A percentile compares a stretch with the other conserved stretches of the same genome.
Conservation (phyloP, 2,329 filamentous ascomycete genomes). For the Paramyrothecium sp. region DNA sequence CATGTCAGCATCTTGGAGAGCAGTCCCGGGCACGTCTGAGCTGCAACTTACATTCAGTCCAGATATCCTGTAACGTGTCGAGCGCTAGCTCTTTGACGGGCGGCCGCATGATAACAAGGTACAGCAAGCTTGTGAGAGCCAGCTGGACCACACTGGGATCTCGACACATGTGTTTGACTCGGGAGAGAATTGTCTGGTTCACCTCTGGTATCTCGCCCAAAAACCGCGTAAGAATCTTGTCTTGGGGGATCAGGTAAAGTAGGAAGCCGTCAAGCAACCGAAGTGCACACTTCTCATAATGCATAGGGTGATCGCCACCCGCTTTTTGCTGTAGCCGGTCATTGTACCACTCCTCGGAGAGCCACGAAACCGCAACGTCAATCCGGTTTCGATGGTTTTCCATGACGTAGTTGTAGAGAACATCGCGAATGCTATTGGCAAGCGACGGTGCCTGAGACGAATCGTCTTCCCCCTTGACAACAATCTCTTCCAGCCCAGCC, state of each 20-base stretch:
- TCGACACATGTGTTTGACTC: conserved; percentile 66
- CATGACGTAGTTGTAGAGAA: conserved; percentile 80
- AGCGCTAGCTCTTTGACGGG: conserved; percentile 62
- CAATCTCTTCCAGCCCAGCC: conserved; percentile 62
- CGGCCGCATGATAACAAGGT: conserved; percentile 66
- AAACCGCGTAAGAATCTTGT: conserved; percentile 88
- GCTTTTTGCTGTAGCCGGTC: conserved; percentile 56
- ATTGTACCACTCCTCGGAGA: conserved; percentile 98
- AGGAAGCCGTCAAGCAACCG: conserved; percentile 86
- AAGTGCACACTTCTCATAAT: conserved; percentile 79
- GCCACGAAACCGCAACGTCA: conserved; percentile 87
- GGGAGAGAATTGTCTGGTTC: conserved; percentile 66
- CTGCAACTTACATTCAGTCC: conserved; percentile 58
- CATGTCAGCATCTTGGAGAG: conserved; percentile 12
- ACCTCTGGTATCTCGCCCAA: conserved; percentile 87
- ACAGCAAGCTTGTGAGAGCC: conserved; percentile 63
- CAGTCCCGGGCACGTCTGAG: not conserved
- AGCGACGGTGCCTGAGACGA: conserved; percentile 42
- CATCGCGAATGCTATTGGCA: conserved; percentile 72
- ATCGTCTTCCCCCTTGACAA: conserved; percentile 58
- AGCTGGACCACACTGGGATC: conserved; percentile 65
- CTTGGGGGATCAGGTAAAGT: conserved; percentile 86
- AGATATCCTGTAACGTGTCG: conserved; percentile 65
- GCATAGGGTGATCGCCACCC: conserved; percentile 48
- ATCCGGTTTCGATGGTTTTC: conserved; percentile 90